Evolutionary conservation across 768 basidiomycete genomes (phyloP).

Genomic region (Lentinula lateritia): DNA sequence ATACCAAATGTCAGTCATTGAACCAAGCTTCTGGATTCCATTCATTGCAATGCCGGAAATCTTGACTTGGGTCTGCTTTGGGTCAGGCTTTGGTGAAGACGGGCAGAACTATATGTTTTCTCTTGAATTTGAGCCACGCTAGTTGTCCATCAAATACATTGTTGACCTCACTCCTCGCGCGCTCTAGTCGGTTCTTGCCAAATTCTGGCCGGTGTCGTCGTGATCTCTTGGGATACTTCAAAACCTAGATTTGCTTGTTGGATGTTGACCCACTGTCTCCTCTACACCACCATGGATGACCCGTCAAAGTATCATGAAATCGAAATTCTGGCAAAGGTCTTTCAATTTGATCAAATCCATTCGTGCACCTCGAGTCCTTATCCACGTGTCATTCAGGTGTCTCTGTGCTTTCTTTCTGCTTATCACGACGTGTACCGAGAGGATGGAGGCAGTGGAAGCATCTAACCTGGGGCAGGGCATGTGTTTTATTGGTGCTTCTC

Average conservation of each 20-base stretch:
- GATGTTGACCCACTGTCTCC: neutral
- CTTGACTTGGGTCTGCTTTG: no score
- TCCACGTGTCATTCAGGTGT: neutral
- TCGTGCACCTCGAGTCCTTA: neutral
- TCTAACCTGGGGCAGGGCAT: slow-evolving; percentile 6
- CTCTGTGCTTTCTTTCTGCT: slow-evolving; percentile 3
- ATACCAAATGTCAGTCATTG: no score
- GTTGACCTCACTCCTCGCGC: neutral
- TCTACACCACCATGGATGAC: neutral
- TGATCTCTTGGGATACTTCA: neutral
- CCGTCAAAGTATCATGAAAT: neutral
- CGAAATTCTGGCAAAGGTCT: neutral
- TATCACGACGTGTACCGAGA: slow-evolving; percentile 2
- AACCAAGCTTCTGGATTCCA: no score
- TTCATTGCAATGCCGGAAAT: no score
- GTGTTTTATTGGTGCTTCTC: slow-evolving; percentile 3
- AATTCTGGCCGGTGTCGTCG: neutral
- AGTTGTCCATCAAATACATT: neutral
- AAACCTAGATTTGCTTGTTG: neutral
- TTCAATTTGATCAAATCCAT: neutral
- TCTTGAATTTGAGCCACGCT: neutral
- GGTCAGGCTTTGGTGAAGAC: no score
- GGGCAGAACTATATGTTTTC: neutral
- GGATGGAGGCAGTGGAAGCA: slow-evolving; percentile 4
- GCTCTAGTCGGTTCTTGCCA: neutral